Evolutionary conservation across 1,139 yeast species (phyloP).

Genomic region (Lodderomyces orthopsilosis): DNA sequence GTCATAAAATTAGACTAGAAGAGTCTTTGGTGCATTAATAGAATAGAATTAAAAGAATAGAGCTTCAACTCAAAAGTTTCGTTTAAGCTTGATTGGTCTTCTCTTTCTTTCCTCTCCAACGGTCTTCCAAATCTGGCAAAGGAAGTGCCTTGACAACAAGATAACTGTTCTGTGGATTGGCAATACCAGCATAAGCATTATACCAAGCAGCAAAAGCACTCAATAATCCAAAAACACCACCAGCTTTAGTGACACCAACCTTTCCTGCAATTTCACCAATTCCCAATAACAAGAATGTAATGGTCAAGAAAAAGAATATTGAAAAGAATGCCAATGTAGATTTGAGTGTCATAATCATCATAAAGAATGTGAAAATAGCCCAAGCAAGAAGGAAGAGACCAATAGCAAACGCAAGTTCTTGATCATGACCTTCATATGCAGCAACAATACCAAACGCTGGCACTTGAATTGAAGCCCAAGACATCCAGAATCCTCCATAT

Average conservation of each 20-base stretch:
- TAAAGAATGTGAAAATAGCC: slow-evolving; percentile 73
- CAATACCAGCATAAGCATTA: slow-evolving; percentile 89
- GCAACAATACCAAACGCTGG: slow-evolving; percentile 69
- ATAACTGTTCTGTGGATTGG: slow-evolving; percentile 69
- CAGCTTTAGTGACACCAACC: slow-evolving; percentile 52
- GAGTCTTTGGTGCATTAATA: no score
- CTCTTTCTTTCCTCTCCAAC: not conserved
- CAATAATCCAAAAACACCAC: slow-evolving; percentile 76
- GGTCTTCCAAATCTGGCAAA: slow-evolving; percentile 39
- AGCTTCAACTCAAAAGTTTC: not conserved
- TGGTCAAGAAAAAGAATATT: slow-evolving; percentile 59
- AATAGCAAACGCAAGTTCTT: slow-evolving; percentile 46
- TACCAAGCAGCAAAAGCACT: slow-evolving; percentile 85
- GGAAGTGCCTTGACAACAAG: slow-evolving; percentile 52
- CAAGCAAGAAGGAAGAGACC: slow-evolving; percentile 78
- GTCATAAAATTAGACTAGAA: no score
- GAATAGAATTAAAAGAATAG: no score
- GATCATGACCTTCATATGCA: slow-evolving; percentile 44
- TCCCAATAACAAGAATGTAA: slow-evolving; percentile 68
- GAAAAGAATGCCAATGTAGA: slow-evolving; percentile 76
- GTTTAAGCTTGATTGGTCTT: not conserved
- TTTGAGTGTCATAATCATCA: slow-evolving; percentile 66
- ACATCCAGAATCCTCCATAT: slow-evolving; percentile 88
- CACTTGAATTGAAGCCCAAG: slow-evolving; percentile 71
- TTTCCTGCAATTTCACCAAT: slow-evolving; percentile 48